Percentiles rank a stretch among this genome's conserved stretches.
These are phyloP conservation scores for Paracamarosporium sp. DNA, from an alignment of 2,329 filamentous ascomycete species.

Conservation along the genomic window DNA sequence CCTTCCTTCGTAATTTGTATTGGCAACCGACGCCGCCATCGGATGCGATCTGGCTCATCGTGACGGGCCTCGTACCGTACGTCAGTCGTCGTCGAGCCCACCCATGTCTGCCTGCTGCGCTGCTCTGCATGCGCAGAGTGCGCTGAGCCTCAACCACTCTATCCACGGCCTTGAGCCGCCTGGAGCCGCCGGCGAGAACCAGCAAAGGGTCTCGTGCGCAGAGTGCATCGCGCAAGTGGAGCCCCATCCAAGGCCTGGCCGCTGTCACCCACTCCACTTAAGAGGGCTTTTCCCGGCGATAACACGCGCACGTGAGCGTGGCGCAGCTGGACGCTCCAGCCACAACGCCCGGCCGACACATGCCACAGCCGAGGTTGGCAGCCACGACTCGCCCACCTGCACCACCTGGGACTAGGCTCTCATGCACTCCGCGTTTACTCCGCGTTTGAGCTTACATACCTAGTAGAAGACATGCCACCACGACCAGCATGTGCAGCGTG, in stretches of 20 bases:
- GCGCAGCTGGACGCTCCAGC: neutral
- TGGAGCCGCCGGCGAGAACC: neutral
- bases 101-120: neutral
- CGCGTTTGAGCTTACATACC: neutral
- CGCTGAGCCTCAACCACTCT: neutral
- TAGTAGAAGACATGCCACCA: neutral
- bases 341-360: neutral
- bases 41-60: neutral
- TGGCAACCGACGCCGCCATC: slow-evolving; percentile 12
- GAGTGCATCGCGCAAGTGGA: neutral
- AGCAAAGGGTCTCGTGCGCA: neutral
- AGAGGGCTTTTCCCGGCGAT: neutral
- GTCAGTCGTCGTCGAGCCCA: neutral
- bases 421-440: neutral
- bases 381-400: neutral
- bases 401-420: neutral
- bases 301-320: neutral
- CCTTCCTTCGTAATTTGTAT: slow-evolving; percentile 19
- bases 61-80: neutral
- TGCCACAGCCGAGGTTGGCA: neutral
- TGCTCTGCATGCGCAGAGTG: neutral
- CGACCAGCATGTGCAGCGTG: neutral
- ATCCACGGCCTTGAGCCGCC: neutral
- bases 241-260: neutral
- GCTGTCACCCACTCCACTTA: no score